Conservation (phyloP, 2,329 filamentous ascomycete species). For the Xylaria sp. region DNA sequence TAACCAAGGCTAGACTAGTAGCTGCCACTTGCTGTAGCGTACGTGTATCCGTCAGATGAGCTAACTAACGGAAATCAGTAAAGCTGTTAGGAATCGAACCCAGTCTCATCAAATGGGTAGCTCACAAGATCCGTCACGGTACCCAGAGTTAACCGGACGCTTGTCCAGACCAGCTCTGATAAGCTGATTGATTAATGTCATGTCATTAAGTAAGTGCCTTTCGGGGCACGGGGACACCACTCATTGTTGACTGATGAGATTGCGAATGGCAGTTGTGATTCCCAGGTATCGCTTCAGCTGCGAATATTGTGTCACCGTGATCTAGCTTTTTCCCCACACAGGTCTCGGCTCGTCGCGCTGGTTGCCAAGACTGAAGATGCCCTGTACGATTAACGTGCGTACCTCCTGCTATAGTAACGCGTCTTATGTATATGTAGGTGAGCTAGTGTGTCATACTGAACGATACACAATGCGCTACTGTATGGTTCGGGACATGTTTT, state of each 20-base stretch:
- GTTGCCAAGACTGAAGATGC: slow-evolving; percentile 26
- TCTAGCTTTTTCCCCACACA: slow-evolving; percentile 32
- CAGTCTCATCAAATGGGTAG: neutral
- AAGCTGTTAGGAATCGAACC: neutral
- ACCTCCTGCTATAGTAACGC: neutral
- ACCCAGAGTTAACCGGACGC: slow-evolving; percentile 5
- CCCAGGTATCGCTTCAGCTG: slow-evolving; percentile 26
- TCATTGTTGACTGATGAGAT: slow-evolving; percentile 10
- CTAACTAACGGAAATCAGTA: neutral
- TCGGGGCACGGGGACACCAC: slow-evolving; percentile 13
- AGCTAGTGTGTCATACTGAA: slow-evolving; percentile 3
- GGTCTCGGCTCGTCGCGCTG: slow-evolving; percentile 30
- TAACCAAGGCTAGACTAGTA: slow-evolving; percentile 5
- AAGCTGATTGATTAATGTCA: slow-evolving; percentile 22
- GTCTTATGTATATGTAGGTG: slow-evolving; percentile 11
- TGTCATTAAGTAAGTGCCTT: slow-evolving; percentile 10
- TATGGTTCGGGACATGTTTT: slow-evolving; percentile 3
- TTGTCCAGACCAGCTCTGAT: slow-evolving; percentile 17
- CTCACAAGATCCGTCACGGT: neutral
- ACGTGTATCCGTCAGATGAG: slow-evolving; percentile 1
- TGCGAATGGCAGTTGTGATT: slow-evolving; percentile 12
- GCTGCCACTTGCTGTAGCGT: neutral
- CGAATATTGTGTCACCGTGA: slow-evolving; percentile 27
- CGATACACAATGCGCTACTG: neutral
- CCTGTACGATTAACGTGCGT: slow-evolving; percentile 13